These are phyloP conservation scores for Knufia fluminis DNA, from an alignment of 2,329 filamentous ascomycete genomes.

Conservation along the genomic window DNA sequence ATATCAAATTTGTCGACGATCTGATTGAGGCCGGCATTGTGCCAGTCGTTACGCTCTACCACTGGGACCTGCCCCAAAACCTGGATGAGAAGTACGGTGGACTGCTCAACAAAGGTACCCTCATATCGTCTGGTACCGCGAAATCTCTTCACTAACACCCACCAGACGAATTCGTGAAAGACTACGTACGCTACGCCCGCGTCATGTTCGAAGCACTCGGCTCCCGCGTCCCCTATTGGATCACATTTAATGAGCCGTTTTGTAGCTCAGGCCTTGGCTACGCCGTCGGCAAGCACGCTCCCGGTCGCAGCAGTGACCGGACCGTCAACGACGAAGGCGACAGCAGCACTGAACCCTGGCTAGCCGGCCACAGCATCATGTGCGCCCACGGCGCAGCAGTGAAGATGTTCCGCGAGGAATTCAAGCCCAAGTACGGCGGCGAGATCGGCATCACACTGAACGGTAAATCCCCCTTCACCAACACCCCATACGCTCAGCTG, in stretches of 20 bases:
- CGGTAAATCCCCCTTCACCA: too few relatives aligned
- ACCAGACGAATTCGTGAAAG: constrained; percentile 72
- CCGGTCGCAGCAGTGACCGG: constrained; percentile 71
- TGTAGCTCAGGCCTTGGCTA: constrained; percentile 75
- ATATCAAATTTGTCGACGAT: constrained; percentile 69
- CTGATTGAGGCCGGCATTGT: constrained; percentile 66
- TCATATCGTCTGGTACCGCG: too few relatives aligned
- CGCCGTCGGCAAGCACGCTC: constrained; percentile 66
- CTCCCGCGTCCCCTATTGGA: constrained; percentile 74
- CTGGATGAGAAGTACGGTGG: constrained; percentile 75
- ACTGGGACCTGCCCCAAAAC: constrained; percentile 77
- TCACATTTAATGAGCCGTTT: constrained; percentile 86
- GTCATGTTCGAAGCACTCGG: constrained; percentile 64
- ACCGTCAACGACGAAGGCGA: constrained; percentile 62
- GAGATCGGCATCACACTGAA: constrained; percentile 84
- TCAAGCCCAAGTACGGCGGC: constrained; percentile 61
- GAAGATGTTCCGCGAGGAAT: constrained; percentile 73
- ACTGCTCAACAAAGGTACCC: constrained; percentile 55
- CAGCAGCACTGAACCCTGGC: constrained; percentile 69
- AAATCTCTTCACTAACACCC: too few relatives aligned
- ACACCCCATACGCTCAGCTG: too few relatives aligned
- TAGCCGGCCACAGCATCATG: constrained; percentile 69
- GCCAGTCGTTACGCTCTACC: constrained; percentile 74
- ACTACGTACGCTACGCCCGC: constrained; percentile 71
- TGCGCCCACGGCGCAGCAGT: constrained; percentile 72